Conservation (phyloP, 192 early-diverging fungal species). For the Podochytrium sp. region DNA sequence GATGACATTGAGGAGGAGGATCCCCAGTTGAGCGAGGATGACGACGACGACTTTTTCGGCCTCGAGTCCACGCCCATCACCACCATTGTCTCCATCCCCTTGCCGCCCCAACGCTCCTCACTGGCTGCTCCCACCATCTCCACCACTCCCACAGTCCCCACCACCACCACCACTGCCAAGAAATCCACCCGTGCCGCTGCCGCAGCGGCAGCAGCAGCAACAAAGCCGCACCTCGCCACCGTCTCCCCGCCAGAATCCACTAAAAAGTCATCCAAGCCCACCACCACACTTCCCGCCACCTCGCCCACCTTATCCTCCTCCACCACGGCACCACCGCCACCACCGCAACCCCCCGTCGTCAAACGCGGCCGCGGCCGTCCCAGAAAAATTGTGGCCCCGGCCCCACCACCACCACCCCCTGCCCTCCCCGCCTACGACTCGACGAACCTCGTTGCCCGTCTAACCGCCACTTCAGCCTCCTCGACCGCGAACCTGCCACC, state of each 20-base stretch:
- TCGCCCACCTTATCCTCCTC: neutral
- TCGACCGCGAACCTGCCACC: neutral
- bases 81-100: too few relatives aligned
- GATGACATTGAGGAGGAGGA: too few relatives aligned
- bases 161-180: neutral
- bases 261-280: neutral
- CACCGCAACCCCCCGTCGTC: neutral
- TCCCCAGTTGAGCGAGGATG: too few relatives aligned
- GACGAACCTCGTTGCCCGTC: too few relatives aligned
- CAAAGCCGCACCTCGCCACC: neutral
- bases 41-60: neutral
- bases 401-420: too few relatives aligned
- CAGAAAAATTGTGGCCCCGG: slow-evolving; percentile 7
- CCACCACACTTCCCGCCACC: neutral
- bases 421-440: too few relatives aligned
- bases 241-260: neutral
- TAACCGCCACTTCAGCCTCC: neutral
- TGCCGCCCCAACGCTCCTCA: too few relatives aligned
- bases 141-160: too few relatives aligned
- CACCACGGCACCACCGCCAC: neutral
- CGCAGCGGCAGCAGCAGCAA: neutral
- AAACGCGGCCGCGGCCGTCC: slow-evolving; percentile 9
- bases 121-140: too few relatives aligned
- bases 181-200: neutral
- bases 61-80: neutral